Evolutionary conservation across 148 eudicot species (phyloP).

Genomic region (Diospyros kaki): DNA sequence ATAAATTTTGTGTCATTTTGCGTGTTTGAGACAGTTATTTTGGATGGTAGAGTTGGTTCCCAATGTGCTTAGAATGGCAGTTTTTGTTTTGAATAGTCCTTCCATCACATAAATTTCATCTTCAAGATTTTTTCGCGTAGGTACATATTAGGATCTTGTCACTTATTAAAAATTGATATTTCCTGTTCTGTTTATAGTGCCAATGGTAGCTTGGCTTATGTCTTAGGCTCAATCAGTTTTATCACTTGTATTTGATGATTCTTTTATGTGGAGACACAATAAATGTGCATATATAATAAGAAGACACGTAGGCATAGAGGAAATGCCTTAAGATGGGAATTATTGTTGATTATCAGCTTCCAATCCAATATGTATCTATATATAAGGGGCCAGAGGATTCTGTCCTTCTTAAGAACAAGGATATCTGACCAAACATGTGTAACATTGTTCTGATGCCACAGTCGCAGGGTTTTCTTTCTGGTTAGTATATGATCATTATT

Average conservation of each 20-base stretch:
- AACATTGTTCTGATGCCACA: neutral
- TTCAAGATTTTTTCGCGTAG: neutral
- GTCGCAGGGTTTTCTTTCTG: neutral
- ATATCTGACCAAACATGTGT: no score
- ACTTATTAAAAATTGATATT: neutral
- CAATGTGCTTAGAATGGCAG: neutral
- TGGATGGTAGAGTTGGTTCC: neutral
- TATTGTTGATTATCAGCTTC: neutral
- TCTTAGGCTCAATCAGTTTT: neutral
- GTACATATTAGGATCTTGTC: neutral
- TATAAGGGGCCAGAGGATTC: no score
- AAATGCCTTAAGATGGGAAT: neutral
- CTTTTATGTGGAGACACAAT: neutral
- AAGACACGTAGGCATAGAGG: neutral
- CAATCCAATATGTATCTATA: neutral
- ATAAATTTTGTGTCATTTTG: neutral
- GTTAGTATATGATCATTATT: neutral
- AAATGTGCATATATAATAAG: no score
- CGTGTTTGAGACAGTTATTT: neutral
- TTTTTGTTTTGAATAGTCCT: neutral
- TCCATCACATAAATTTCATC: neutral
- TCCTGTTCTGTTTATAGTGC: neutral
- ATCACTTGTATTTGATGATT: neutral
- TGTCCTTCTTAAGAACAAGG: no score
- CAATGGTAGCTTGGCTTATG: constrained; percentile 3